Evolutionary conservation across 768 basidiomycete species (phyloP), one percentile per base, ranked within the genome.

Genomic region (Solioccasus polychromus): DNA sequence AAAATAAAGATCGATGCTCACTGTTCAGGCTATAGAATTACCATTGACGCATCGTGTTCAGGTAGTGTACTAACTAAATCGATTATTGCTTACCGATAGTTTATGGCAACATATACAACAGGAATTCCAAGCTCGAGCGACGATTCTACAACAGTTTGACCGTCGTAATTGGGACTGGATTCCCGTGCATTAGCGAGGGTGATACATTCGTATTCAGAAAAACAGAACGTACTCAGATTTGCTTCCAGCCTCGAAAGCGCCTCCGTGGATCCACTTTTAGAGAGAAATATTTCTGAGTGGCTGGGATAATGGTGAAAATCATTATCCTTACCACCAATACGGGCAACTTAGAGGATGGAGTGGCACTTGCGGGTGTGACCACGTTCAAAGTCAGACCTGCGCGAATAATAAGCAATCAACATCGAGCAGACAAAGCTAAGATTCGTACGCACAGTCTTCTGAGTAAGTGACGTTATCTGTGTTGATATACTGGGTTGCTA

Each of bases 301-400:
- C 9, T 8, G 20, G 4, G 12, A 23, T 4, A 24, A 32, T 15
- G 30, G 1, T 3, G 1, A 15, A 35, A 22, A 2, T n/a, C n/a
- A n/a, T n/a, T n/a, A n/a, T n/a, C 68, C 77, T 35, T 58, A 80
- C 79, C 25, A 73, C 76, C 18, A 78, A 63, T 8, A 83, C 77
- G 2, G 81, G 80, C 3, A 81, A 62, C 41, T 74, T 75, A 9
- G 71, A 71, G 0, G 54, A 53, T 2, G 72, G 43, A 0, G 68
- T 71, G 1, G 74, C 68, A 25, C 50, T 57, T 2, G 62, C 57
- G 4, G 81, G 79, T 40, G 68, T 71, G 24, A 78, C 53, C 15
- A 82, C 71, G 50, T 82, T 80, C 31, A 83, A 45, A 1, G 72
- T 78, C 17, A 82, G 63, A 61, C 79, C 78, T 55, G n/a, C 4